Conservation (phyloP, 257 asterid genomes). For the Forsythia viridissima region DNA sequence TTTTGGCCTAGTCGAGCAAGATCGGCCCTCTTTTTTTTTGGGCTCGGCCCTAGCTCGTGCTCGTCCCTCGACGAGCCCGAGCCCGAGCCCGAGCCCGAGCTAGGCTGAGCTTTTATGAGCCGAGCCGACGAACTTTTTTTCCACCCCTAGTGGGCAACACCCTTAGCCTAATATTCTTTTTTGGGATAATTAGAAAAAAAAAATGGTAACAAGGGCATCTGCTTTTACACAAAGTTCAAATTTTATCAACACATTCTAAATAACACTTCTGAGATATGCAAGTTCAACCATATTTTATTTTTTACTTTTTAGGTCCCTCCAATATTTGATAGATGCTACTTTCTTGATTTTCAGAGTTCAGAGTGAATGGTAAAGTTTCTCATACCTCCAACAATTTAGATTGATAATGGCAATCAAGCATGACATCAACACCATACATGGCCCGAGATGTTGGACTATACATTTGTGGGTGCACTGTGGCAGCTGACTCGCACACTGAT, state of each 20-base stretch:
- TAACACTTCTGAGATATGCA: not conserved
- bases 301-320: not conserved
- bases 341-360: slow-evolving; percentile 4
- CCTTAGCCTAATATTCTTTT: not conserved
- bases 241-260: not conserved
- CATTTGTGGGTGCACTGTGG: slow-evolving; percentile 87
- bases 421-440: slow-evolving; percentile 95
- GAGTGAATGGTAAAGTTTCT: not conserved
- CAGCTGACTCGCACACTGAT: slow-evolving; percentile 85
- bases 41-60: no score
- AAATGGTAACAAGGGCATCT: not conserved
- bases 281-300: not conserved
- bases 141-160: not conserved
- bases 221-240: not conserved
- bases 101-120: no score
- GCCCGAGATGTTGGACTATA: slow-evolving; percentile 86
- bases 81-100: no score
- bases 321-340: slow-evolving; percentile 1
- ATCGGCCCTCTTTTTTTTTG: no score
- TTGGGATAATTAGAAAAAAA: not conserved
- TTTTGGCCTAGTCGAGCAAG: no score
- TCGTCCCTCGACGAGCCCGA: no score
- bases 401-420: slow-evolving; percentile 70
- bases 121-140: no score
- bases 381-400: slow-evolving; percentile 89